Evolutionary conservation across 176 grass and related monocot species (phyloP).

Genomic region (Urochloa ruziziensis): DNA sequence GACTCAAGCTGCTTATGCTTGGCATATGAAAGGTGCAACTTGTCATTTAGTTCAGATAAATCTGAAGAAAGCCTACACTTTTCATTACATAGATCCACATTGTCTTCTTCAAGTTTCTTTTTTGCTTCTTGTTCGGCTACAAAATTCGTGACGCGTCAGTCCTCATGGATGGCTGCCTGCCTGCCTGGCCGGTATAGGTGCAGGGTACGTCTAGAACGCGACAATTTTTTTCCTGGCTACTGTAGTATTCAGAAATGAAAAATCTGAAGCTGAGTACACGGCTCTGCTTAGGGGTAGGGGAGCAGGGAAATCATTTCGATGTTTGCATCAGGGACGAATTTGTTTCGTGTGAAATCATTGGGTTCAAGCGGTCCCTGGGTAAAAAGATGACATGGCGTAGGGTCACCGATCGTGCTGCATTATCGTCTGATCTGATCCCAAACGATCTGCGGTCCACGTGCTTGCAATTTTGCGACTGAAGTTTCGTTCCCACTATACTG

Average conservation of each 20-base stretch:
- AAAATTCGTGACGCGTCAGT: conserved; percentile 7
- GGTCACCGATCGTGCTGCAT: background rate
- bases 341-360: conserved; percentile 10
- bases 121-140: conserved; percentile 41
- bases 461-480: background rate
- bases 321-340: background rate
- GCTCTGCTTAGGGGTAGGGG: background rate
- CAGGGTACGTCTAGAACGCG: background rate
- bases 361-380: background rate
- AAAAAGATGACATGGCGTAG: background rate
- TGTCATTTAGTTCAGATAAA: conserved; percentile 71
- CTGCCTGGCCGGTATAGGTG: background rate
- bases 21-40: conserved; percentile 48
- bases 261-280: background rate
- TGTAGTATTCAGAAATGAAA: background rate
- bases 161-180: conserved; percentile 22
- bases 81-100: conserved; percentile 55
- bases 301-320: background rate
- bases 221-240: background rate
- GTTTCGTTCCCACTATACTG: background rate
- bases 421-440: conserved; percentile 11
- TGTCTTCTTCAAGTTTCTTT: conserved; percentile 58
- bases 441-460: background rate
- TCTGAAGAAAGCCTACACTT: conserved; percentile 54
- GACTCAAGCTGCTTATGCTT: conserved; percentile 65